Conservation (phyloP, 2,329 filamentous ascomycete genomes). For the Fusarium chaquense region DNA sequence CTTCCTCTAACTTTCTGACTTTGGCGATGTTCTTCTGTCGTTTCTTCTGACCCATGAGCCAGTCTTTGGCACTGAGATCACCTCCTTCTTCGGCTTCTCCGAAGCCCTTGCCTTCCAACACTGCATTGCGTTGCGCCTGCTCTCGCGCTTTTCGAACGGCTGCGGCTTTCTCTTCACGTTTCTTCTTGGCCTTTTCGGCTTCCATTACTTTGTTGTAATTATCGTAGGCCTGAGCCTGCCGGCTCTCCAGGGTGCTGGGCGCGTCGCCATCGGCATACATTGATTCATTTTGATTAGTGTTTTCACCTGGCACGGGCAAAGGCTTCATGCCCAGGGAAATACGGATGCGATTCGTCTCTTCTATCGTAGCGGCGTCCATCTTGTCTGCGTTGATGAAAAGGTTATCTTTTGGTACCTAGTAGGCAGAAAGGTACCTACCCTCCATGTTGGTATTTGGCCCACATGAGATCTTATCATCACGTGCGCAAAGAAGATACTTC, state of each 20-base stretch:
- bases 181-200: slow-evolving; percentile 80
- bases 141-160: slow-evolving; percentile 91
- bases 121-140: slow-evolving; percentile 78
- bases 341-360: slow-evolving; percentile 94
- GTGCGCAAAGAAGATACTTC: background rate
- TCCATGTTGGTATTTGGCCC: background rate
- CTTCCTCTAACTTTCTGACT: slow-evolving; percentile 77
- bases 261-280: slow-evolving; percentile 71
- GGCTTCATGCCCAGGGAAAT: slow-evolving; percentile 90
- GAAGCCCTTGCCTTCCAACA: slow-evolving; percentile 84
- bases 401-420: background rate
- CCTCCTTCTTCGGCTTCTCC: slow-evolving; percentile 78
- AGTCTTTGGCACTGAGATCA: slow-evolving; percentile 82
- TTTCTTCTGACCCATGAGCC: slow-evolving; percentile 92
- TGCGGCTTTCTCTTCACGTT: slow-evolving; percentile 82
- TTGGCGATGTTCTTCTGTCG: slow-evolving; percentile 91
- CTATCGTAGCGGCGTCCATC: slow-evolving; percentile 80
- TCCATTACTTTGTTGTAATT: slow-evolving; percentile 76
- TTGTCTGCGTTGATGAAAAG: slow-evolving; percentile 38
- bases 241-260: slow-evolving; percentile 85
- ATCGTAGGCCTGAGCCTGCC: slow-evolving; percentile 77
- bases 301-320: slow-evolving; percentile 80
- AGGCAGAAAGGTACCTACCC: background rate
- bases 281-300: slow-evolving; percentile 57
- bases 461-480: background rate